Evolutionary conservation across 1,284 basidiomycete species (phyloP), one percentile per base, ranked within the genome.

Genomic region (Ustilago trichophora): DNA sequence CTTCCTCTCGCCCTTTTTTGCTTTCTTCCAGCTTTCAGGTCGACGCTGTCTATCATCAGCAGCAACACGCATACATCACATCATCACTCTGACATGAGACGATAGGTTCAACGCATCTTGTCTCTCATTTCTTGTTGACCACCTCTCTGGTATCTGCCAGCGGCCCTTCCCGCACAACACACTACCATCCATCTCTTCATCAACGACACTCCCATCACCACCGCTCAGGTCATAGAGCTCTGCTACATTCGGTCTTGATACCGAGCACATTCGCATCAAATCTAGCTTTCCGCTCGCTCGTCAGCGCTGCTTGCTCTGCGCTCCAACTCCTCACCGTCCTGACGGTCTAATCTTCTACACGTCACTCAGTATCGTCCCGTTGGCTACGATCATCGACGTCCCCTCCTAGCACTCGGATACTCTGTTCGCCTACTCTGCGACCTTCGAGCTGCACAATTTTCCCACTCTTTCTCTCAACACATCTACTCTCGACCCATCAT

Each of bases 341-440:
- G 45, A 37, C 52, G 19, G 36, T 35, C 37, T 44, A 44, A 49
- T 19, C 9, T 16, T 21, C 24, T 42, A 26, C 34, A 36, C 48
- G 52, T 58, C 57, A 47, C 22, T 40, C n/a, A 53, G 56, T 49
- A 43, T 59, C 56, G 63, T 67, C 63, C 56, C 56, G 43, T 60
- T 36, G 64, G 57, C 57, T 57, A 67, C 64, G 56, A 52, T 50
- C 56, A 52, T 67, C 53, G 43, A 55, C 56, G 38, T 52, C 12
- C 19, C 18, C 35, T n/a, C 40, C 38, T 27, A 24, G 42, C 52
- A 37, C 42, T 55, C 48, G 43, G 25, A 37, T n/a, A 26, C 18
- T 47, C 6, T 15, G 48, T 38, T 49, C 64, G 51, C 63, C 53
- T 31, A 56, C 45, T 60, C 64, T 60, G 64, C 64, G 53, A 42